Base-by-base conservation (phyloP, 192 early-diverging fungal species). In the Coemansia sp. region DNA sequence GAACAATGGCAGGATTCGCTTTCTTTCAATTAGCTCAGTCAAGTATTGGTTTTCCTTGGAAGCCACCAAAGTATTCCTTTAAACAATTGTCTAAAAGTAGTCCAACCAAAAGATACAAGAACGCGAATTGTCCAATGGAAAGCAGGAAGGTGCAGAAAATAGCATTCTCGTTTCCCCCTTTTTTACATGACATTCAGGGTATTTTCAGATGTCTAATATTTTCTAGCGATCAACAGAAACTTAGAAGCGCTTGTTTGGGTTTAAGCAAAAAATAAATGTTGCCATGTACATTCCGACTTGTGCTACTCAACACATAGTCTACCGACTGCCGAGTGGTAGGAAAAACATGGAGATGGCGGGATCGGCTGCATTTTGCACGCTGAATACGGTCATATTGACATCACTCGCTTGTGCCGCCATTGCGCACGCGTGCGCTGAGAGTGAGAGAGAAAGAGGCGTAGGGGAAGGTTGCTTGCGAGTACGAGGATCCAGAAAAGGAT, bases 401-500 rank as follows among this genome's bases (percentile, higher is more conserved):
- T 14, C 7, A 16, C 38, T 16, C 38, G 38, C 14, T 16, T 44
- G 38, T 44, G 14, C 14, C 12, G 14, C 7, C 14, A 44, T 44
- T 44, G 14, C 14, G 12, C 12, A 44, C 16, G 14, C 14, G 38
- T 16, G 38, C 12, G 38, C 38, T 44, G 12, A 16, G 38, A 44
- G 38, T 16, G 38, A 44, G 12, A 14, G 12, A 44, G 3, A 44
- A 16, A 16, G 38, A 44, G 38, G 38, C 38, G 38, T 44, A 44
- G 14, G 38, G 9, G 38, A 0, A 3, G 28, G 28, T 30, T 14
- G 16, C 32, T 34, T 34, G 32, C 32, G 38, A 30, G 28, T 2
- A 30, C 28, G n/a, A 34, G 7, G 38, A 44, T 44, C 38, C 38
- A 56, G 26, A 56, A 56, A 56, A 56, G 28, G 27, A 56, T 26